Percentiles rank a stretch among this genome's conserved stretches.
These are phyloP conservation scores for Vaccinium darrowii DNA, from an alignment of 148 eudicot genomes.

Conservation along the genomic window DNA sequence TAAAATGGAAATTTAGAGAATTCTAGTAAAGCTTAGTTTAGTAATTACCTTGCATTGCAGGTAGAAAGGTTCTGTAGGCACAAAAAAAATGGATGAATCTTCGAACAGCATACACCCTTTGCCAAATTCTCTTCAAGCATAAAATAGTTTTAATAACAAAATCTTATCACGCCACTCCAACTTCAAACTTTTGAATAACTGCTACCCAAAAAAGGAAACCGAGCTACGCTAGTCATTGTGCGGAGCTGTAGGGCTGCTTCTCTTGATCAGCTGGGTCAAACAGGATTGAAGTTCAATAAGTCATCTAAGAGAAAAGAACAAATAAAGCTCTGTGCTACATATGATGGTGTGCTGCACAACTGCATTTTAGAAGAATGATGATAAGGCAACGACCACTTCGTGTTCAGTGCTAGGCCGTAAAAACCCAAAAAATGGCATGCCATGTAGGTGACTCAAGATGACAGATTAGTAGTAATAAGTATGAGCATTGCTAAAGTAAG, in stretches of 20 bases:
- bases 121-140: slow-evolving; percentile 17
- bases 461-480: neutral
- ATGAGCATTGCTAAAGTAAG: neutral
- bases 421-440: neutral
- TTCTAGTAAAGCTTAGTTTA: neutral
- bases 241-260: slow-evolving; percentile 45
- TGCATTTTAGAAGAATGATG: neutral
- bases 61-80: slow-evolving; percentile 12
- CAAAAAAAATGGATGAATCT: slow-evolving; percentile 13
- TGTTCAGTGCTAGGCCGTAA: neutral
- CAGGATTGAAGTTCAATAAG: slow-evolving; percentile 2
- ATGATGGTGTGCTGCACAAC: neutral
- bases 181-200: slow-evolving; percentile 14
- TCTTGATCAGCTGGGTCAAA: slow-evolving; percentile 58
- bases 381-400: neutral
- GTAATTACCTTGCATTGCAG: slow-evolving; percentile 28
- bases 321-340: neutral
- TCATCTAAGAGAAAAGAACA: neutral
- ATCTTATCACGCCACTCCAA: slow-evolving; percentile 11
- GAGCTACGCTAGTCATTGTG: slow-evolving; percentile 23
- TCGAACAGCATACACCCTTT: slow-evolving; percentile 25
- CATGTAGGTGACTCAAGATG: neutral
- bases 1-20: neutral
- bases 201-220: slow-evolving; percentile 19
- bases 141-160: slow-evolving; percentile 5